Base-by-base conservation (phyloP, 495 filamentous ascomycete species). In the Aspergillus conjunctus region DNA sequence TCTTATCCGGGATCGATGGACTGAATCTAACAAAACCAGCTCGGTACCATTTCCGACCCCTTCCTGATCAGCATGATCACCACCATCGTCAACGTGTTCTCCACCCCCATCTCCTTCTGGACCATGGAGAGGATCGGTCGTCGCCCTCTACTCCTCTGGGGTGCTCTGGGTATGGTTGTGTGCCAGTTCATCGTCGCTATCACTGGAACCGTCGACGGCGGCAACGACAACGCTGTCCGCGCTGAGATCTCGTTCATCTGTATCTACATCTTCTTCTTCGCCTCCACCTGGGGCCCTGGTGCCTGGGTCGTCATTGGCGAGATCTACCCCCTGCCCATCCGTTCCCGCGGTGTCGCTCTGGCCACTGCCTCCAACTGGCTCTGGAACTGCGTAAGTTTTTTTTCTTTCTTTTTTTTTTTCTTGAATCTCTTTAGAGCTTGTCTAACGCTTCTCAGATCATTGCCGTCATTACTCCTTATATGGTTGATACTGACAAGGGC, bases 301-400 rank as follows among this genome's bases (percentile, higher is more conserved):
- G 89, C 87, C 43, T 93, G 91, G 91, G 88, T 94, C 58, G 83
- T 93, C 63, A 91, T 93, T 61, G 91, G 91, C 61, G 91, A 94
- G 78, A 89, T 92, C 78, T 94, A 86, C 85, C 90, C 90, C 26
- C 84, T 94, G 39, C 88, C 87, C 50, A 92, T 93, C 75, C 88
- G 91, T 65, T 87, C 90, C 18, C 87, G 88, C 51, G 90, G 90
- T 72, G 89, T 93, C 54, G 89, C 81, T 55, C 81, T 94, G 50
- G 90, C 89, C 21, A 93, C 91, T 50, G 86, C 90, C 58, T 90
- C 86, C 68, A 94, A 94, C 81, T 94, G 91, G 91, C 85, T 93
- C 64, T 92, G 88, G 88, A 92, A 93, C 79, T 80, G 76, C 71
- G 73, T 74, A 71, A 64, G 72, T 67, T 7, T 11, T 11, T 5